Conservation (phyloP, 163 green algal species). For the Chlamydomonas reinhardtii region DNA sequence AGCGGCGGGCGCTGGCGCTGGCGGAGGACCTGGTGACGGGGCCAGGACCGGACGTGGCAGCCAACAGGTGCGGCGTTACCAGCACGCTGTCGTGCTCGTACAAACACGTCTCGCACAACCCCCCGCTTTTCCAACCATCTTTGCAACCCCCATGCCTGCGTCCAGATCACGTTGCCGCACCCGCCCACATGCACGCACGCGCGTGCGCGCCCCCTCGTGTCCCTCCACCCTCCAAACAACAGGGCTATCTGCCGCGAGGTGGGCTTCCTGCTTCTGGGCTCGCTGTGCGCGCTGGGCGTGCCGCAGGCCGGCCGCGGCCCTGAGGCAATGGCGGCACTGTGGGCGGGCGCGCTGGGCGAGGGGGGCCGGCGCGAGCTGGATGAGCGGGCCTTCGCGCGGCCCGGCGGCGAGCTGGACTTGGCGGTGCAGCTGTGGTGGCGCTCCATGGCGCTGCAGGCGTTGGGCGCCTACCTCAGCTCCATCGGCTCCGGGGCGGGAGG, state of each 20-base stretch:
- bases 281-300: constrained; percentile 69
- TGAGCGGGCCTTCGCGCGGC: constrained; percentile 22
- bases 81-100: too few relatives aligned
- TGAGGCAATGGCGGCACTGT: constrained; percentile 72
- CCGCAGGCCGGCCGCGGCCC: not conserved
- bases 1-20: constrained; percentile 54
- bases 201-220: not conserved
- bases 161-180: too few relatives aligned
- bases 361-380: constrained; percentile 66
- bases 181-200: too few relatives aligned
- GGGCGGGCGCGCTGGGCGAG: constrained; percentile 67
- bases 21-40: constrained; percentile 62
- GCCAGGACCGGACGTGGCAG: not conserved
- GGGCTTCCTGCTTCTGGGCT: constrained; percentile 86
- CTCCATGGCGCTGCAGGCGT: constrained; percentile 76
- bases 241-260: constrained; percentile 77
- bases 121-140: too few relatives aligned
- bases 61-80: constrained; percentile 14
- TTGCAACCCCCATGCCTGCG: too few relatives aligned
- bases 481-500: not conserved
- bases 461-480: constrained; percentile 67
- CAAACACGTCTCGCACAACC: too few relatives aligned
- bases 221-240: not conserved
- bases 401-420: constrained; percentile 66
- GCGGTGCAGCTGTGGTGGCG: constrained; percentile 86